Evolutionary conservation across 2,329 filamentous ascomycete species (phyloP), one percentile per base, ranked within the genome.

Genomic region (Biscogniauxia marginata): DNA sequence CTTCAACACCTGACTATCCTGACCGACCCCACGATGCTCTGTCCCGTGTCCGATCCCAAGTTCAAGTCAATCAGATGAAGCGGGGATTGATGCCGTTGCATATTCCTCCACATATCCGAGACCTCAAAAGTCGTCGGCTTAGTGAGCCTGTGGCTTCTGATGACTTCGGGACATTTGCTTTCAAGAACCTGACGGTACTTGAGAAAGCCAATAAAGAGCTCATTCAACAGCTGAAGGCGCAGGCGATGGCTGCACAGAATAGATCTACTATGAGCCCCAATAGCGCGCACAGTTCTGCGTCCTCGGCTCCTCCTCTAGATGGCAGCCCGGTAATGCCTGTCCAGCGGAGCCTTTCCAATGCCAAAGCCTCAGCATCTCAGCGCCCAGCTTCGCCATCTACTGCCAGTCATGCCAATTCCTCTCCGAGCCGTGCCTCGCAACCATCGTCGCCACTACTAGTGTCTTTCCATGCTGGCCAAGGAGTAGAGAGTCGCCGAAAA

Each of bases 131-230:
- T 64, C 85, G 95, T 61, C 84, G 95, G 64, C 80, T 98, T 43
- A 98, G 93, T 71, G 95, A 99, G 73, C 95, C 95, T 1, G 86
- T 93, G 16, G 84, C 86, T 25, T 83, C 88, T 0, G 95, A 99
- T 71, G 96, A 99, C 70, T 99, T 99, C 78, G 95, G 95, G 25
- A 92, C 86, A 60, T 99, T 99, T 73, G 86, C 91, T 43, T 99
- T 96, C 80, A 99, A 99, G 77, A 99, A 99, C 66, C 77, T 99
- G 49, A 93, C 93, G 0, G 93, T 98, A 19, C 80, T 99, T 18
- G 95, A 98, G 67, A 98, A 97, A 73, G 95, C 95, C 53, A 99
- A 99, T 75, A 99, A 99, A 71, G 95, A 99, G 67, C 92, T 98
- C 24, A 96, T 99, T 25, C 93, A 98, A 67, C 98, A 98, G 72